Evolutionary conservation across 495 filamentous ascomycete genomes (phyloP).

Genomic region (Lichina pygmaea): DNA sequence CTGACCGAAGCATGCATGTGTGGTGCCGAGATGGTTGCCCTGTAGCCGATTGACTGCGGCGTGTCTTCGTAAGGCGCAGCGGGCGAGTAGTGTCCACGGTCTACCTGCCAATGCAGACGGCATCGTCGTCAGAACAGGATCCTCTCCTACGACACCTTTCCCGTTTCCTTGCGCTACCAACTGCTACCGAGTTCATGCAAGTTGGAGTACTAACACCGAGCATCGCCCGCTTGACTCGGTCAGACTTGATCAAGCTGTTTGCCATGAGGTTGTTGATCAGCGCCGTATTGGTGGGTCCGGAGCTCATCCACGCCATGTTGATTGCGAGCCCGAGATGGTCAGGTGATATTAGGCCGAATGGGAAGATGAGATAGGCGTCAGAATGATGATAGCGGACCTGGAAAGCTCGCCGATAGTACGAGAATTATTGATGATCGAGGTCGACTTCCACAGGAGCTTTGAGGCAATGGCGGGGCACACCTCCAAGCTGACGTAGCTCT

Average conservation of each 20-base stretch:
- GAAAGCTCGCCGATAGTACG: too few relatives aligned
- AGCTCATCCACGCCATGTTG: constrained; percentile 91
- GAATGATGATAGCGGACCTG: too few relatives aligned
- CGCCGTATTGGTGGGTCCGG: constrained; percentile 46
- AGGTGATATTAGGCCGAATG: too few relatives aligned
- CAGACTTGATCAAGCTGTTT: constrained; percentile 41
- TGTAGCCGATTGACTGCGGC: constrained; percentile 67
- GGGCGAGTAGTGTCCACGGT: constrained; percentile 62
- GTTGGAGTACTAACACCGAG: constrained; percentile 16
- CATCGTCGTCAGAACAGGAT: background rate
- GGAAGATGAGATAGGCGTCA: too few relatives aligned
- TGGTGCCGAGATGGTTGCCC: constrained; percentile 80
- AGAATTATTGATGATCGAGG: too few relatives aligned
- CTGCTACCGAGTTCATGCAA: too few relatives aligned
- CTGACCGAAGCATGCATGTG: constrained; percentile 68
- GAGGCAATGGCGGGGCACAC: too few relatives aligned
- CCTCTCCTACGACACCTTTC: too few relatives aligned
- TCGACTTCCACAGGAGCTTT: too few relatives aligned
- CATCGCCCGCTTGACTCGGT: constrained; percentile 53
- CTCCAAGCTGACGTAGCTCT: too few relatives aligned
- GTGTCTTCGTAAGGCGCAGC: constrained; percentile 55
- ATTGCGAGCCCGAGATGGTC: too few relatives aligned
- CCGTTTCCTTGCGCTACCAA: too few relatives aligned
- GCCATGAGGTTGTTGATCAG: constrained; percentile 55
- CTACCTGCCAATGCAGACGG: constrained; percentile 31